Evolutionary conservation across 176 grass and related monocot genomes (phyloP).

Genomic region (Avena insularis): DNA sequence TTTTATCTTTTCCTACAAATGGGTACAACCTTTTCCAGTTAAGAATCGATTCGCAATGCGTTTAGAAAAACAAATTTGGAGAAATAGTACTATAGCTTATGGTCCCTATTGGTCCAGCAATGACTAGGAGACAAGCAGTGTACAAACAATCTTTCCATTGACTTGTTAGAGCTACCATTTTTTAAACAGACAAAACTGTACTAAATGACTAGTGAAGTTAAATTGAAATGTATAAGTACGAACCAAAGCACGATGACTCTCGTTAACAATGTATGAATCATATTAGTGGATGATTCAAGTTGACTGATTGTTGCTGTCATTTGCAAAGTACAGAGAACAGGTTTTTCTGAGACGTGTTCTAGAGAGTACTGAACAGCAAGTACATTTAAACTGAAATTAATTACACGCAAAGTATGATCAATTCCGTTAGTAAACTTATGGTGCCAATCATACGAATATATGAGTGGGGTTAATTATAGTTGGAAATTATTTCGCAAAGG

Average conservation of each 20-base stretch:
- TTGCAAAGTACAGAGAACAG: conserved; percentile 5
- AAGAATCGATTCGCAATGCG: conserved; percentile 17
- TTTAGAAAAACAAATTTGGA: conserved; percentile 12
- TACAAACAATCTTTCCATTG: conserved; percentile 34
- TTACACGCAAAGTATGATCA: not conserved
- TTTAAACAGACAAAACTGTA: conserved; percentile 13
- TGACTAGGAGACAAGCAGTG: conserved; percentile 29
- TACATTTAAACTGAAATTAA: not conserved
- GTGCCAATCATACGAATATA: not conserved
- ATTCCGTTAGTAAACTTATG: not conserved
- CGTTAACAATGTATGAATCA: not conserved
- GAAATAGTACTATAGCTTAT: conserved; percentile 33
- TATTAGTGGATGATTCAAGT: conserved; percentile 22
- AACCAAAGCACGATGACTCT: conserved; percentile 7
- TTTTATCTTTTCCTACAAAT: conserved; percentile 27
- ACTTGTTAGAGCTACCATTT: conserved; percentile 29
- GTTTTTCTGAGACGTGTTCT: not conserved
- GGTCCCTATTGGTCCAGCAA: conserved; percentile 43
- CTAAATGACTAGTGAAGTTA: not conserved
- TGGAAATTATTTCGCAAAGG: not conserved
- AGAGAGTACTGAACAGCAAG: not conserved
- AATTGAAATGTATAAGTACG: conserved; percentile 5
- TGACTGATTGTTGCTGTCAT: conserved; percentile 25
- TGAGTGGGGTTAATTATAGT: not conserved
- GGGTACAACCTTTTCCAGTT: conserved; percentile 37